A percentile compares a stretch with the other conserved stretches of the same genome.
phyloP scores from a whole-genome alignment of 2,329 filamentous ascomycete genomes.

The Ophiostoma populinum region DNA sequence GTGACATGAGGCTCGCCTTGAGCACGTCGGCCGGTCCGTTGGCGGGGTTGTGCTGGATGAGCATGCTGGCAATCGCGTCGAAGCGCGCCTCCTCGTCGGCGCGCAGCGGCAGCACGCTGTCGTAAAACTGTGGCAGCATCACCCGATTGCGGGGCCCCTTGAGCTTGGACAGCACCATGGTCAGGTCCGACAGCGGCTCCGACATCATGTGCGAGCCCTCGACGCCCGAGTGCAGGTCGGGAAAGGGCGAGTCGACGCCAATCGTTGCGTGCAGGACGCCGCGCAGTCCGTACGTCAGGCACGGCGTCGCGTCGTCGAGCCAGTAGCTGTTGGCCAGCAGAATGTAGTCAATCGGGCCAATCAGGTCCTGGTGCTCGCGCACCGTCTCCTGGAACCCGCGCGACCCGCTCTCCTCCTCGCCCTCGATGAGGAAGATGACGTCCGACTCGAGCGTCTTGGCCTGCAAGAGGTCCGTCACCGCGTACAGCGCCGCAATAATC shows the following conservation, averaged over 20 bases:
- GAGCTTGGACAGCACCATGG: conserved; percentile 63
- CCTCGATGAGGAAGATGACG: conserved; percentile 86
- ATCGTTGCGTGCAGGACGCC: conserved; percentile 89
- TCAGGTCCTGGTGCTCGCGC: conserved; percentile 59
- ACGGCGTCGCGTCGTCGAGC: conserved; percentile 91
- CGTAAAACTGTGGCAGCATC: conserved; percentile 76
- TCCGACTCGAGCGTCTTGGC: conserved; percentile 74
- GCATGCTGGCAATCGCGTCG: conserved; percentile 62
- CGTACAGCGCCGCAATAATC: conserved; percentile 83
- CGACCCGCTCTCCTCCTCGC: conserved; percentile 90
- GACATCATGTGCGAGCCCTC: conserved; percentile 82
- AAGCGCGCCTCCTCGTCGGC: conserved; percentile 65
- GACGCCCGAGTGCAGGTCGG: conserved; percentile 91
- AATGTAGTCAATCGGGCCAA: conserved; percentile 87
- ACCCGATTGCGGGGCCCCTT: conserved; percentile 69
- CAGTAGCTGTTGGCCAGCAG: conserved; percentile 95
- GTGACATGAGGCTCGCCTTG: conserved; percentile 71
- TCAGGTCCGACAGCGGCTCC: conserved; percentile 82
- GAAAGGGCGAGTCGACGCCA: conserved; percentile 67
- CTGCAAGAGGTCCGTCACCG: conserved; percentile 74
- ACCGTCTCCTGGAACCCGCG: conserved; percentile 79
- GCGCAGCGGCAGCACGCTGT: conserved; percentile 60
- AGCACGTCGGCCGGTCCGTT: conserved; percentile 46
- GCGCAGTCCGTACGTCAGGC: conserved; percentile 81
- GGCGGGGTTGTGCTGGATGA: conserved; percentile 54